phyloP scores from a whole-genome alignment of 768 basidiomycete species.

The Obba rivulosa region DNA sequence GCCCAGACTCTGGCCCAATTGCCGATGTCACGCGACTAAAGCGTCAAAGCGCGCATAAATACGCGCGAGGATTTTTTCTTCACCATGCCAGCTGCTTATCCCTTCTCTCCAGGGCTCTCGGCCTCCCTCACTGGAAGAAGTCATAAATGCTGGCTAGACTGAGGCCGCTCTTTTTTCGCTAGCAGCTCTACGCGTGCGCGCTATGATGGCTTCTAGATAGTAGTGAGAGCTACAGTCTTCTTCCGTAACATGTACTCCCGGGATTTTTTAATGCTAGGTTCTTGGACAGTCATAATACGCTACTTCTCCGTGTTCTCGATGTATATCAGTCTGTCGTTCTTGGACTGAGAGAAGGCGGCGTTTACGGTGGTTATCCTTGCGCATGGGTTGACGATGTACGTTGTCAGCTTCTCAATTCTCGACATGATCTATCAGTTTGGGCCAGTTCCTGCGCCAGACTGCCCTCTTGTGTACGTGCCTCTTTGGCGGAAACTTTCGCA shows the following conservation, averaged over 20 bases:
- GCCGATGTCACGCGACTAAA: no score
- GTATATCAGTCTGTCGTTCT: no score
- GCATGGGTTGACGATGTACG: no score
- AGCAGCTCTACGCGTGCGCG: conserved; percentile 28
- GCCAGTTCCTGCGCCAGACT: no score
- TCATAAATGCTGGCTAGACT: conserved; percentile 24
- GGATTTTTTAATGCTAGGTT: neutral
- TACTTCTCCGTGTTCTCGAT: no score
- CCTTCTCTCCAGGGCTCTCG: conserved; percentile 17
- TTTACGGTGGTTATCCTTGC: no score
- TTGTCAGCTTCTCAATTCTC: no score
- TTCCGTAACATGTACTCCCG: neutral
- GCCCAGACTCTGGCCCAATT: neutral
- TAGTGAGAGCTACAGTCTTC: conserved; percentile 28
- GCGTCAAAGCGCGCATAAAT: no score
- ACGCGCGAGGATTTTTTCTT: neutral
- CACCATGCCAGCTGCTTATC: conserved; percentile 28
- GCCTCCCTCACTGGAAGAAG: conserved; percentile 17
- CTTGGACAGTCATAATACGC: neutral
- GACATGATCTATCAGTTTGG: no score
- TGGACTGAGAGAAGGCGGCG: no score
- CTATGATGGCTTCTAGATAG: conserved; percentile 36
- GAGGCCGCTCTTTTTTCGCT: conserved; percentile 30
- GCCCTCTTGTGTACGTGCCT: no score
- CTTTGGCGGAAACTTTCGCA: no score